These are phyloP conservation scores for Danielia reshetovae DNA, from an alignment of 805 yeast species.

Conservation along the genomic window DNA sequence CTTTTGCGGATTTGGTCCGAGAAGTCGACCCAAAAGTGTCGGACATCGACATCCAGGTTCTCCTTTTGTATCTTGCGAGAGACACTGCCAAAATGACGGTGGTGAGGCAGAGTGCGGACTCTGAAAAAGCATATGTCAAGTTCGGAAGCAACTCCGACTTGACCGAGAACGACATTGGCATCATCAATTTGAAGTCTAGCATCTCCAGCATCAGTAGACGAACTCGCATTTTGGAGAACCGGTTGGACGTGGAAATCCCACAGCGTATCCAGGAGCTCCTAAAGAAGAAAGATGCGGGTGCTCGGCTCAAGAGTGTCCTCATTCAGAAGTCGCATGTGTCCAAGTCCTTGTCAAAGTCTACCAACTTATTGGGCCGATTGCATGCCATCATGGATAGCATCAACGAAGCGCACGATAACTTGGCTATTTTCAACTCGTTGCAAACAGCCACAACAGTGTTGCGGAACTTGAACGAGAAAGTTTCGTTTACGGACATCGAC, in stretches of 20 bases:
- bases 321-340: conserved; percentile 12
- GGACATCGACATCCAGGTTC: conserved; percentile 22
- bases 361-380: conserved; percentile 19
- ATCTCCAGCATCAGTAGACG: conserved; percentile 18
- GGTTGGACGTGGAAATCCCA: conserved; percentile 16
- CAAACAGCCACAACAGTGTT: conserved; percentile 23
- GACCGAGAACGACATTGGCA: conserved; percentile 28
- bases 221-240: conserved; percentile 15
- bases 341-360: conserved; percentile 18
- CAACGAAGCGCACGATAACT: conserved; percentile 32
- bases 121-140: conserved; percentile 17
- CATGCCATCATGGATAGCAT: conserved; percentile 25
- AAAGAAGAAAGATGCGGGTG: conserved; percentile 13
- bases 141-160: conserved; percentile 14
- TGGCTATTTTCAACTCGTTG: conserved; percentile 22
- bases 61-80: conserved; percentile 25
- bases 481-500: conserved; percentile 25
- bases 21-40: conserved; percentile 9
- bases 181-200: conserved; percentile 24
- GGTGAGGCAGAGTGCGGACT: not conserved
- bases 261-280: conserved; percentile 14
- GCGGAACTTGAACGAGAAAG: conserved; percentile 23
- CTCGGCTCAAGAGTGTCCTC: conserved; percentile 17
- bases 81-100: conserved; percentile 15
- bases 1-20: not conserved